Evolutionary conservation across 495 filamentous ascomycete species (phyloP).

Genomic region (Astrothelium macrocarpum): DNA sequence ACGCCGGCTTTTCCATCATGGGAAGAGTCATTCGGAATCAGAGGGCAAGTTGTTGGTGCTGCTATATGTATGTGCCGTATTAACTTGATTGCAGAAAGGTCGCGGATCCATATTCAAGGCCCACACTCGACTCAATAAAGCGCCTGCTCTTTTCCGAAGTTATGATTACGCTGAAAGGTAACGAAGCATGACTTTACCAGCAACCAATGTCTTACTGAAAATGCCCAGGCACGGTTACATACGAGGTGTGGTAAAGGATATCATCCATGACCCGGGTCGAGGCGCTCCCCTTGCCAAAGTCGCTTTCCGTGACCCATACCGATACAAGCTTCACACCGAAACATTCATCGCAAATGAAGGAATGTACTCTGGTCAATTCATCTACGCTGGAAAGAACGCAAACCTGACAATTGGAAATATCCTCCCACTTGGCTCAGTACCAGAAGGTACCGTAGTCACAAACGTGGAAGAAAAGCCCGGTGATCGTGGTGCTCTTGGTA

Average conservation of each 20-base stretch:
- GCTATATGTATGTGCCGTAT: not conserved
- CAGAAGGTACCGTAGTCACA: conserved; percentile 95
- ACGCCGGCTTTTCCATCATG: conserved; percentile 32
- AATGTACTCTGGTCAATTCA: conserved; percentile 99
- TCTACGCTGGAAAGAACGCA: conserved; percentile 99
- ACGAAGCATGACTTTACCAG: not conserved
- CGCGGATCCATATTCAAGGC: conserved; percentile 90
- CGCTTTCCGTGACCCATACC: conserved; percentile 83
- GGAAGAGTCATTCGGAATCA: conserved; percentile 60
- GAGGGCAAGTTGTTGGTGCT: conserved; percentile 23
- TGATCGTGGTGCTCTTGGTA: conserved; percentile 89
- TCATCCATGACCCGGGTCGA: conserved; percentile 97
- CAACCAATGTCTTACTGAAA: not conserved
- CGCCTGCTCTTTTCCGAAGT: conserved; percentile 82
- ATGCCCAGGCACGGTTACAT: conserved; percentile 67
- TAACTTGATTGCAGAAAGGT: conserved; percentile 55
- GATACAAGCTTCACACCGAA: conserved; percentile 53
- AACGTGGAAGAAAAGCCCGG: conserved; percentile 99
- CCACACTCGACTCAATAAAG: conserved; percentile 58
- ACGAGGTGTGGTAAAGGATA: conserved; percentile 94
- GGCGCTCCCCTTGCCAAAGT: conserved; percentile 96
- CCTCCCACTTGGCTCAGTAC: conserved; percentile 83
- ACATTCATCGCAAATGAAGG: conserved; percentile 98
- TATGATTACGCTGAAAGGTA: conserved; percentile 84
- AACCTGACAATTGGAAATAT: conserved; percentile 92